Conservation (phyloP, 345 rosid species). For the Ceriops zippeliana region DNA sequence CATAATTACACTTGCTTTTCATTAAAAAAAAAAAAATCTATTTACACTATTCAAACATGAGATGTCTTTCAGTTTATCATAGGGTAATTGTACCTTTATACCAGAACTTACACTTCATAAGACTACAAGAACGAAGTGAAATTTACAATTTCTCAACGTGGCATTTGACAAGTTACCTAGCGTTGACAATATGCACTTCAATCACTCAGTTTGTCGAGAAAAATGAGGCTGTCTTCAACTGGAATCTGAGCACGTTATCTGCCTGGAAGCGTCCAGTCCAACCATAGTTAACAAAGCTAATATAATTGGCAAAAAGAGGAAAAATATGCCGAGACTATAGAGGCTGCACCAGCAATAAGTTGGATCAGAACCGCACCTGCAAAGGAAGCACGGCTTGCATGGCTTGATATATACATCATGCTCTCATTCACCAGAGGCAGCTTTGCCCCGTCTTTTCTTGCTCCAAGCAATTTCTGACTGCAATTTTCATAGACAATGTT, state of each 20-base stretch:
- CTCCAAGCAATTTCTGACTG: conserved; percentile 69
- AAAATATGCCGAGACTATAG: conserved; percentile 20
- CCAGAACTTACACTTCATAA: too few relatives aligned
- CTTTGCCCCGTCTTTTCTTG: conserved; percentile 64
- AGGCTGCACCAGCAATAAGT: conserved; percentile 19
- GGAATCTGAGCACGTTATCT: conserved; percentile 12
- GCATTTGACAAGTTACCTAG: neutral
- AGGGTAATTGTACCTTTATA: too few relatives aligned
- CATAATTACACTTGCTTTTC: too few relatives aligned
- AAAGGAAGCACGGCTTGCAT: conserved; percentile 27
- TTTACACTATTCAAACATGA: too few relatives aligned
- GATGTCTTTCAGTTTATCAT: too few relatives aligned
- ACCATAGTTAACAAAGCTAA: conserved; percentile 33
- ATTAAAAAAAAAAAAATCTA: too few relatives aligned
- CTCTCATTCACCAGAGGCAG: conserved; percentile 82
- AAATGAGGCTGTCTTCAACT: neutral
- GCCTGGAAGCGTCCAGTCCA: conserved; percentile 35
- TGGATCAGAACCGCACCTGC: conserved; percentile 35
- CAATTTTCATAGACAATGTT: conserved; percentile 3
- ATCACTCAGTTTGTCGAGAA: neutral
- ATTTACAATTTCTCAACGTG: neutral
- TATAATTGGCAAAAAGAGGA: conserved; percentile 18
- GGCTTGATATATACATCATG: conserved; percentile 51
- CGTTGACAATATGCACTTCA: neutral
- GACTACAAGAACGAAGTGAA: neutral